phyloP scores from a whole-genome alignment of 345 rosid genomes.

The Conringia planisiliqua region DNA sequence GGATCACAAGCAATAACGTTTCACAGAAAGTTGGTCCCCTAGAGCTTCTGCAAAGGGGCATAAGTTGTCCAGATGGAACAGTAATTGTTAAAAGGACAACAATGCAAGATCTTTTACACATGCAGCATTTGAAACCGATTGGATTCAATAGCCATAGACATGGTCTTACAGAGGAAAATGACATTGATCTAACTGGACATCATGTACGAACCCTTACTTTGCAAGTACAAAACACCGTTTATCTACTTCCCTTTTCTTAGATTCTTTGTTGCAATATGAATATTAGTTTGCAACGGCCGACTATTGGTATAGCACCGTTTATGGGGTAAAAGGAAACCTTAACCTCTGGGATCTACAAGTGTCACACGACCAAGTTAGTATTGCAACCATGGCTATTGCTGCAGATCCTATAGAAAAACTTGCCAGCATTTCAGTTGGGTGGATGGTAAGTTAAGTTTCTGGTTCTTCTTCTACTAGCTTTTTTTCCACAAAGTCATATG shows the following conservation, averaged over 20 bases:
- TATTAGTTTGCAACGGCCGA: constrained; percentile 17
- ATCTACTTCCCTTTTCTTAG: background rate
- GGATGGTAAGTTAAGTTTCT: constrained; percentile 22
- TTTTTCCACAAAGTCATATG: background rate
- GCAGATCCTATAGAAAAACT: constrained; percentile 1
- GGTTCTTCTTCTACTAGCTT: background rate
- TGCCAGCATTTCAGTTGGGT: constrained; percentile 29
- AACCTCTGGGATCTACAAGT: constrained; percentile 26
- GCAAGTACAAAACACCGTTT: background rate
- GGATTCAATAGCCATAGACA: constrained; percentile 9
- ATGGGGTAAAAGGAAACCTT: constrained; percentile 19
- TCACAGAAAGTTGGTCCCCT: background rate
- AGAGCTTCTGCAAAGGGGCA: background rate
- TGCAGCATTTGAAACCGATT: constrained; percentile 1
- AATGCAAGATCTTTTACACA: constrained; percentile 14
- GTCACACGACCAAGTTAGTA: constrained; percentile 17
- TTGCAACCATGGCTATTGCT: constrained; percentile 17
- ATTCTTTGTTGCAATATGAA: background rate
- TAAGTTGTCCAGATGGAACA: constrained; percentile 26
- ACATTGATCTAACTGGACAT: constrained; percentile 18
- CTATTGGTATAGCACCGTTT: background rate
- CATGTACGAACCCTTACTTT: constrained; percentile 12
- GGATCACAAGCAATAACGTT: constrained; percentile 1
- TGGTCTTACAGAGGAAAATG: background rate
- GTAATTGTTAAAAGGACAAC: constrained; percentile 27